Evolutionary conservation across 169 alveolate genomes (phyloP).

Genomic region (Plasmodium coatneyi): DNA sequence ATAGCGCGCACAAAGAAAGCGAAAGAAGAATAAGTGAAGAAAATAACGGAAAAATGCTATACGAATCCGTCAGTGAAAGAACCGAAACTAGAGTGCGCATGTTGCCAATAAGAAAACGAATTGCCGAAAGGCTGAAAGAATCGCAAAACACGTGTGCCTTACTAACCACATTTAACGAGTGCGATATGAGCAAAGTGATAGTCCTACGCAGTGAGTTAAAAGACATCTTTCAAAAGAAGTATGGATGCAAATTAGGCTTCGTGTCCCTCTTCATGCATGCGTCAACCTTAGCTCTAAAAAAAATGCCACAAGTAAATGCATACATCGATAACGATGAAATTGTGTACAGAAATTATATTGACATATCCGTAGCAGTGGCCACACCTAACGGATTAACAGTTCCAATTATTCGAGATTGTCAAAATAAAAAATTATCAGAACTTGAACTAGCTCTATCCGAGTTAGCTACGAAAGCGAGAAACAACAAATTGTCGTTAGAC

Average conservation of each 20-base stretch:
- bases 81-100: constrained; percentile 87
- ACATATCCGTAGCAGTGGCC: constrained; percentile 96
- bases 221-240: constrained; percentile 81
- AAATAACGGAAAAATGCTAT: constrained; percentile 42
- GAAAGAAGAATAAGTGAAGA: constrained; percentile 19
- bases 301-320: constrained; percentile 90
- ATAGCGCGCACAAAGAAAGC: constrained; percentile 22
- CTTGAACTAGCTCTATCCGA: constrained; percentile 88
- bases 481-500: constrained; percentile 91
- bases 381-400: constrained; percentile 97
- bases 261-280: constrained; percentile 90
- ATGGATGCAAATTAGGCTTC: constrained; percentile 84
- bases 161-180: constrained; percentile 94
- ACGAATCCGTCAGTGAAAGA: constrained; percentile 79
- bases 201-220: constrained; percentile 84
- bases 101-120: constrained; percentile 93
- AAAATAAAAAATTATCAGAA: constrained; percentile 89
- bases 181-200: constrained; percentile 89
- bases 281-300: constrained; percentile 83
- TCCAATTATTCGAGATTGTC: constrained; percentile 95
- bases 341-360: constrained; percentile 93
- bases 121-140: constrained; percentile 93
- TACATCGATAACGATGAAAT: constrained; percentile 89
- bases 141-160: constrained; percentile 93
- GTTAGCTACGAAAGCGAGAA: constrained; percentile 92